phyloP scores from a whole-genome alignment of 164 flowering plant genomes.

The Vitis cinerea region DNA sequence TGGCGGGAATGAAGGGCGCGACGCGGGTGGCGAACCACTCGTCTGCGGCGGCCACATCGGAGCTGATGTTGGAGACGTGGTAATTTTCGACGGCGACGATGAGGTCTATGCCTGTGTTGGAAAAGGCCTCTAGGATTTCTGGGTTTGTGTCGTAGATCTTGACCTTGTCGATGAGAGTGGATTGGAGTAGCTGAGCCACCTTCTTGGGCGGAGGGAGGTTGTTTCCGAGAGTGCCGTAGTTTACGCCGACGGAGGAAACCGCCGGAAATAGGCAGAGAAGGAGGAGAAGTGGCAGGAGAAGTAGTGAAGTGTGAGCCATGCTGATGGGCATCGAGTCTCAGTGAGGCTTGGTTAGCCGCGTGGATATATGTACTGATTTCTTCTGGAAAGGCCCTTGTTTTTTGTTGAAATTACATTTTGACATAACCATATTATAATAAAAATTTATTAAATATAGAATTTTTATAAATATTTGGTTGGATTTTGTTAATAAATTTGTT shows the following conservation, averaged over 20 bases:
- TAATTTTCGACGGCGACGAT: conserved; percentile 59
- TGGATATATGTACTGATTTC: background rate
- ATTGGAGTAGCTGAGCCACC: conserved; percentile 64
- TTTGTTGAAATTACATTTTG: too few species aligned
- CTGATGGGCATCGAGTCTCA: background rate
- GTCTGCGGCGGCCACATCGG: conserved; percentile 36
- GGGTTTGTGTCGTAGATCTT: conserved; percentile 78
- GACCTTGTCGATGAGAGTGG: conserved; percentile 57
- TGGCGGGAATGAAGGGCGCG: conserved; percentile 60
- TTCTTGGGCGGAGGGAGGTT: conserved; percentile 62
- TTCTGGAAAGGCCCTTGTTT: too few species aligned
- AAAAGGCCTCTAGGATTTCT: conserved; percentile 58
- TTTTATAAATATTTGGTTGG: too few species aligned
- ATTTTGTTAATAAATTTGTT: too few species aligned
- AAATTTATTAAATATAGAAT: too few species aligned
- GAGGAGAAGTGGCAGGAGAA: conserved; percentile 2
- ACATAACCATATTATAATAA: too few species aligned
- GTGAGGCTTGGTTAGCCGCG: background rate
- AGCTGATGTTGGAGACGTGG: conserved; percentile 39
- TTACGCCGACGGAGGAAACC: conserved; percentile 52
- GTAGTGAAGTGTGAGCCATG: background rate
- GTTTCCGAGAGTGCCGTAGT: conserved; percentile 71
- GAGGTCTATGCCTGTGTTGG: conserved; percentile 68
- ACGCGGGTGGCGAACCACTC: conserved; percentile 50
- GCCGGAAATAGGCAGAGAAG: background rate